Evolutionary conservation across 2,329 filamentous ascomycete species (phyloP), one percentile per base, ranked within the genome.

Genomic region (Metarhizium sp.): DNA sequence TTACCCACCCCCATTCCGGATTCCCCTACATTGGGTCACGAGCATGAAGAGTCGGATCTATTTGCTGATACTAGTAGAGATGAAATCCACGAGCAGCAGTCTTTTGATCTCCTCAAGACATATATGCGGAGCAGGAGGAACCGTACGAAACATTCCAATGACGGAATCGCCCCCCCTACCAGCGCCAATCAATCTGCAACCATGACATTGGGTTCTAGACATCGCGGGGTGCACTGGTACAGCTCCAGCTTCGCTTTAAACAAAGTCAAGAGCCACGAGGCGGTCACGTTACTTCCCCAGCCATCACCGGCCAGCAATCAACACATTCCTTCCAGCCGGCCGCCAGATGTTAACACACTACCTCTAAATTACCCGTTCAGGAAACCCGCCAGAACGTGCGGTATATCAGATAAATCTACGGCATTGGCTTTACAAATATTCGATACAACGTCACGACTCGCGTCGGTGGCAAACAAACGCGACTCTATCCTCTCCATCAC

Each of bases 181-280:
- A 30, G 14, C 14, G 11, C 18, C 25, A 6, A 16, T n/a, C 20
- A 11, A 48, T 14, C 45, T 20, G 14, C 6, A 30, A 11, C 16
- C 20, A 48, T n/a, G 25, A 8, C 8, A 4, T 48, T 30, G 45
- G 25, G 16, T 36, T 53, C 52, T 36, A 38, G 43, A 32, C 47
- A 50, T 34, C 20, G 38, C 32, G 50, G 46, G 30, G 46, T 14
- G 11, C 20, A 36, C 6, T 13, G 30, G 13, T 55, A 60, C 50
- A 43, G 48, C 43, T 64, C 61, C 56, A 64, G 58, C 53, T 62
- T 64, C 43, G 52, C 57, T 29, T 51, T 64, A 11, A 59, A 64
- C 58, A 59, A 56, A 45, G 52, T 58, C n/a, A 61, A 60, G 20
- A 58, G 55, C 29, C 55, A 60, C 36, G 59, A 60, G 29, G 58